Base-by-base conservation (phyloP, 163 green algal species). In the Prototheca cutis region DNA sequence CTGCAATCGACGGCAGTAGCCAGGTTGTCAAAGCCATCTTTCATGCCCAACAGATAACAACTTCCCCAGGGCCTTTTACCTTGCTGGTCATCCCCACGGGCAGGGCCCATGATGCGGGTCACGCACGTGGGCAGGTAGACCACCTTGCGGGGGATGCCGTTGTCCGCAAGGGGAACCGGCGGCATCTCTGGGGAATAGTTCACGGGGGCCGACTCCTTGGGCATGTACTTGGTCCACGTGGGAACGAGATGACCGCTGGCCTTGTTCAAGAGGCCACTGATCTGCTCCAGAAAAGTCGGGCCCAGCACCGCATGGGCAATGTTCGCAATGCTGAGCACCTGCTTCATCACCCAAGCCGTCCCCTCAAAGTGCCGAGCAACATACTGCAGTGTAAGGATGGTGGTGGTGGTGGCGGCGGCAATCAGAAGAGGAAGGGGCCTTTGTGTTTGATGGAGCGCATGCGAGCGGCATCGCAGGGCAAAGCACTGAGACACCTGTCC, bases 101-200 rank as follows among this genome's bases (percentile, higher is more conserved):
- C 52, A 7, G 89, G 89, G 28, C 90, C 90, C 90, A 97, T 97
- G 83, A 95, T 97, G 68, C 90, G 80, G 5, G 90, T 96, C 27
- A 96, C 90, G 64, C 90, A 97, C 27, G 79, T 70, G 23, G 90
- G 90, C 39, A 92, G 58, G 76, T 97, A 97, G 45, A 97, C 90
- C 57, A 96, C 90, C 73, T 90, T 84, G 48, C 80, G 73, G 3
- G 77, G 84, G 52, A 77, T 63, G 45, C 63, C 58, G 5, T 49
- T 40, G 32, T 70, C 42, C 6, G 42, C 25, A 21, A 24, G 6
- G 6, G 17, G 10, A 5, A 8, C 6, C 42, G 10, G 18, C 23
- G 42, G 42, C 10, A 8, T 5, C 10, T 17, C 13, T 5, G 42
- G 42, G 42, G 10, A 24, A 17, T 8, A 28, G 42, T 51, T 21